Evolutionary conservation across 208 protist species (phyloP).

Genomic region (Kentomonas sorsogonicus): DNA sequence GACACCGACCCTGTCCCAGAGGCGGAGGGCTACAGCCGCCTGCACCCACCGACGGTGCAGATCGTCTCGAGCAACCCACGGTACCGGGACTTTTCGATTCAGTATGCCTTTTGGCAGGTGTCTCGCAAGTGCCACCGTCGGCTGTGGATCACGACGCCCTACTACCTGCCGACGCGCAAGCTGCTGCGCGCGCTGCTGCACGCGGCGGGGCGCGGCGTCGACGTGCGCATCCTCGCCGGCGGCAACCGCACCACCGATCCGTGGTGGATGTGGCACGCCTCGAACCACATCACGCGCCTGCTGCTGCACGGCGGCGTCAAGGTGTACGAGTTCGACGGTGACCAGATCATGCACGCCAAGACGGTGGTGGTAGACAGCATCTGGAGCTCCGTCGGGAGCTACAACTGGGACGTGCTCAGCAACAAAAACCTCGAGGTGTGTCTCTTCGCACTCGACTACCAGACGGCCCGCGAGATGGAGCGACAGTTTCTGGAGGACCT

Average conservation of each 20-base stretch:
- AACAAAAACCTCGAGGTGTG: conserved; percentile 91
- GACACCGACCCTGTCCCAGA: conserved; percentile 75
- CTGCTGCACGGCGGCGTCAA: conserved; percentile 72
- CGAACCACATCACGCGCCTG: conserved; percentile 75
- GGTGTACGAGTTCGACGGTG: conserved; percentile 87
- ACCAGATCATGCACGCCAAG: conserved; percentile 90
- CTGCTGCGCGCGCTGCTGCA: conserved; percentile 67
- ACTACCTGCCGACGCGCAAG: conserved; percentile 85
- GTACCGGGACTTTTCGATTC: conserved; percentile 80
- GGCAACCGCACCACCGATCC: conserved; percentile 83
- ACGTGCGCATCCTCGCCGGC: conserved; percentile 87
- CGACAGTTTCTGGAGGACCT: conserved; percentile 77
- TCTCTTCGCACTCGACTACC: conserved; percentile 62
- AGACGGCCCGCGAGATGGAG: conserved; percentile 76
- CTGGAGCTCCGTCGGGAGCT: conserved; percentile 87
- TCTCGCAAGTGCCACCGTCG: conserved; percentile 69
- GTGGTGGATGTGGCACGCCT: conserved; percentile 90
- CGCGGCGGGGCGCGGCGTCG: conserved; percentile 76
- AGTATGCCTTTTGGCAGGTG: conserved; percentile 86
- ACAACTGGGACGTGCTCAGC: conserved; percentile 92
- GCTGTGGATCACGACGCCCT: conserved; percentile 90
- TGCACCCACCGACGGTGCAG: conserved; percentile 50
- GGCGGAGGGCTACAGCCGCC: conserved; percentile 46
- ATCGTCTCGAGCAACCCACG: conserved; percentile 84
- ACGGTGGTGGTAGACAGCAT: conserved; percentile 89